Evolutionary conservation across 2,329 filamentous ascomycete genomes (phyloP).

Genomic region (Sphaerulina populicola): DNA sequence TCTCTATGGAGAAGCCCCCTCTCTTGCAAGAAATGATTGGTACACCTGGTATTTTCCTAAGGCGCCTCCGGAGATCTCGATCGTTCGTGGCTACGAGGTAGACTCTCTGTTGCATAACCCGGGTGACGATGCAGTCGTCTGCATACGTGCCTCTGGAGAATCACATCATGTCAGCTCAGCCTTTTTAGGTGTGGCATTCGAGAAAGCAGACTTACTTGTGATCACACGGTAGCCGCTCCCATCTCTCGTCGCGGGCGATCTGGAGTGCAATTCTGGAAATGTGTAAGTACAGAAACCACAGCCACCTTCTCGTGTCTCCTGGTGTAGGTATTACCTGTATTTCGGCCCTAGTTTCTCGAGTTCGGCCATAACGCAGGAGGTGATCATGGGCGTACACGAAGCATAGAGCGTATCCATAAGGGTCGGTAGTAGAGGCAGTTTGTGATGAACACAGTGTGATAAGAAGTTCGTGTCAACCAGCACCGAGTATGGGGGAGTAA

Average conservation of each 20-base stretch:
- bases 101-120: conserved; percentile 41
- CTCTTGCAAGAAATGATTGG: conserved; percentile 73
- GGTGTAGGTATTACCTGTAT: conserved; percentile 48
- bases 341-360: conserved; percentile 82
- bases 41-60: conserved; percentile 73
- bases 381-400: conserved; percentile 82
- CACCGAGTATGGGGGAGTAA: conserved; percentile 73
- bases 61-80: conserved; percentile 69
- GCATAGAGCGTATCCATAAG: conserved; percentile 94
- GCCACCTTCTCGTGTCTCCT: no score
- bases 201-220: conserved; percentile 41
- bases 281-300: no score
- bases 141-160: conserved; percentile 61
- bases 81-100: conserved; percentile 53
- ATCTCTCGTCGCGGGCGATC: conserved; percentile 83
- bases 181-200: no score
- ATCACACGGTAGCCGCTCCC: conserved; percentile 76
- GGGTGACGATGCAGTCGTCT: conserved; percentile 62
- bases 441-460: conserved; percentile 80
- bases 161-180: neutral
- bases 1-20: conserved; percentile 91
- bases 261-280: conserved; percentile 56
- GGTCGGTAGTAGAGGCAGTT: conserved; percentile 66
- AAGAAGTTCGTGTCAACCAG: conserved; percentile 87
- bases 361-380: conserved; percentile 72